Evolutionary conservation across 2,329 filamentous ascomycete species (phyloP).

Genomic region (Aspergillus sergii): DNA sequence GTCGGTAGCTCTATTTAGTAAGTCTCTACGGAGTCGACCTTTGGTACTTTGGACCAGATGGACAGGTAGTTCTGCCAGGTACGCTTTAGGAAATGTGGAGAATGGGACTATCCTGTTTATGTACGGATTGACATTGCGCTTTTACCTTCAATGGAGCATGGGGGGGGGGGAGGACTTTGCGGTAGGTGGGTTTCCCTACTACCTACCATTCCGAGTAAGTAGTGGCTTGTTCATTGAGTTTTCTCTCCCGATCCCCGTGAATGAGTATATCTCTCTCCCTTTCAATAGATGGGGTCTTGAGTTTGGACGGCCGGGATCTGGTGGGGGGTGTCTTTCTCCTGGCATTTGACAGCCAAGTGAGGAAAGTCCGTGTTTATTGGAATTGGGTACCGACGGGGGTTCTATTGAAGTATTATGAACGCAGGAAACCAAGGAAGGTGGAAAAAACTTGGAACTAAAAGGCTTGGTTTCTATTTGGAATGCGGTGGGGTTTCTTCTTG

Average conservation of each 20-base stretch:
- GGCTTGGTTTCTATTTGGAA: not conserved
- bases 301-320: not conserved
- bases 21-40: too few species aligned
- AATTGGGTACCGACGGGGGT: not conserved
- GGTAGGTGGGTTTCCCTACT: too few species aligned
- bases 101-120: not conserved
- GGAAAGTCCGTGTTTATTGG: not conserved
- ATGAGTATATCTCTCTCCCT: not conserved
- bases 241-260: not conserved
- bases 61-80: not conserved
- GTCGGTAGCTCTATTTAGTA: too few species aligned
- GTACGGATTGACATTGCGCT: not conserved
- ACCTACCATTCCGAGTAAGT: not conserved
- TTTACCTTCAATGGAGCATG: not conserved
- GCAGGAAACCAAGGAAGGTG: not conserved
- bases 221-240: not conserved
- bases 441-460: not conserved
- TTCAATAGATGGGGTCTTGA: not conserved
- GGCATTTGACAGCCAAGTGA: not conserved
- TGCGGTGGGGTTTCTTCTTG: not conserved
- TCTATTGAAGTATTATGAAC: not conserved
- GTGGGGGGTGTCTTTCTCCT: not conserved
- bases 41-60: not conserved
- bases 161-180: too few species aligned
- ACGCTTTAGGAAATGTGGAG: constrained; percentile 2